Conservation (phyloP, 2,329 filamentous ascomycete genomes). For the Myriosclerotinia duriaeana region DNA sequence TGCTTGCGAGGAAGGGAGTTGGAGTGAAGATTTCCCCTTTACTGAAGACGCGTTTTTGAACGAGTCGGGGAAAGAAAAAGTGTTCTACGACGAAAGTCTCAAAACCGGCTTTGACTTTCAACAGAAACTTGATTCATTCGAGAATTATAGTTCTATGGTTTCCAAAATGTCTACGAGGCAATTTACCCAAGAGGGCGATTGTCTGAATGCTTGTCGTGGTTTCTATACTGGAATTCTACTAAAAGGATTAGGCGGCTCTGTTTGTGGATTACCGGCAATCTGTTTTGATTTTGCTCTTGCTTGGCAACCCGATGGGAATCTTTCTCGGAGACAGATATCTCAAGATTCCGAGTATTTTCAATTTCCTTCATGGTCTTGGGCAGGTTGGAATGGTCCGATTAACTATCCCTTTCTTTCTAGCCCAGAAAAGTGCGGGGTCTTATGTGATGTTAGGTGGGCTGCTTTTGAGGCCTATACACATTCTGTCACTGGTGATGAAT, state of each 20-base stretch:
- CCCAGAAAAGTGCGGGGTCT: background rate
- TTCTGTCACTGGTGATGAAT: too few species aligned
- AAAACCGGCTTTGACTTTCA: background rate
- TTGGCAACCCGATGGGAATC: background rate
- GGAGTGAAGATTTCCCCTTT: slow-evolving; percentile 8
- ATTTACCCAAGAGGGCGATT: background rate
- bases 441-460: background rate
- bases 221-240: slow-evolving; percentile 2
- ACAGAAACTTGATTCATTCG: background rate
- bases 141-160: background rate
- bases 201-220: background rate
- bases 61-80: too few species aligned
- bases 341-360: background rate
- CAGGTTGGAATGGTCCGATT: background rate
- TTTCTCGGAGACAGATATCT: background rate
- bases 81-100: background rate
- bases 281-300: slow-evolving; percentile 6
- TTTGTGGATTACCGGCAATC: background rate
- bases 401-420: slow-evolving; percentile 6
- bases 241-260: background rate
- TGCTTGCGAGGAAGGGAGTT: slow-evolving; percentile 29
- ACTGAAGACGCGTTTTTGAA: background rate
- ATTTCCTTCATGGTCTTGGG: slow-evolving; percentile 13
- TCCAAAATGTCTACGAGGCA: slow-evolving; percentile 6
- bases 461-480: background rate